Evolutionary conservation across 1,284 basidiomycete species (phyloP).

Genomic region (Pholiota adiposa): DNA sequence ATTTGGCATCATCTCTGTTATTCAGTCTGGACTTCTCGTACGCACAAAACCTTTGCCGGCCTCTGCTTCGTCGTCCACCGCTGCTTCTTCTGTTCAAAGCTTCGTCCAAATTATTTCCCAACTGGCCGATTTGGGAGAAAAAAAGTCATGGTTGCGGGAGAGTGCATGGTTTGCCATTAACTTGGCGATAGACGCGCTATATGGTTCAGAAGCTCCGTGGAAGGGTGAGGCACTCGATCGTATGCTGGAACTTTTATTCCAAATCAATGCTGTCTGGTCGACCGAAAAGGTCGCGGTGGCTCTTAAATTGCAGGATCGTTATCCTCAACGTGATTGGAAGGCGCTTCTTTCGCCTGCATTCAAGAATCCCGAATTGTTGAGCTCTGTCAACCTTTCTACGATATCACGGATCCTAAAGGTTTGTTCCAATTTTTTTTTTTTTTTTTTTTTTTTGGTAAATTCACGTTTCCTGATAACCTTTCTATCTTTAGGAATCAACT

Average conservation of each 20-base stretch:
- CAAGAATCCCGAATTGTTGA: constrained; percentile 72
- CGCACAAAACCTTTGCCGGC: constrained; percentile 56
- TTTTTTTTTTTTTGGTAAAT: constrained; percentile 1
- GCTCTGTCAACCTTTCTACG: constrained; percentile 68
- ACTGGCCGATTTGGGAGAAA: constrained; percentile 74
- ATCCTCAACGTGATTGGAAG: constrained; percentile 72
- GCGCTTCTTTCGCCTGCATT: constrained; percentile 76
- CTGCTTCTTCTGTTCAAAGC: constrained; percentile 60
- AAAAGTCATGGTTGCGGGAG: constrained; percentile 92
- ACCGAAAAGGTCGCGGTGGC: constrained; percentile 89
- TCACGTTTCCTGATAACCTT: constrained; percentile 4
- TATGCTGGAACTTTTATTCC: constrained; percentile 58
- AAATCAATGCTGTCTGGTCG: constrained; percentile 69
- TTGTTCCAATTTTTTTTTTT: constrained; percentile 1
- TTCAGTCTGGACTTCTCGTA: constrained; percentile 82
- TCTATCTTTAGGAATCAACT: constrained; percentile 54
- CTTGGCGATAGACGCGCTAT: constrained; percentile 65
- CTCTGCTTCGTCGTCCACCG: constrained; percentile 54
- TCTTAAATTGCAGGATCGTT: constrained; percentile 66
- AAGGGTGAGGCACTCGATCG: constrained; percentile 65
- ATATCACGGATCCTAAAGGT: constrained; percentile 88
- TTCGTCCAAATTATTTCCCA: constrained; percentile 70
- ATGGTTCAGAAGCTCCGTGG: constrained; percentile 68
- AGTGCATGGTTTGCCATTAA: constrained; percentile 88
- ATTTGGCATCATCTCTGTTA: constrained; percentile 85